Conservation (phyloP, 805 yeast genomes). For the Starmerella roubikii region DNA sequence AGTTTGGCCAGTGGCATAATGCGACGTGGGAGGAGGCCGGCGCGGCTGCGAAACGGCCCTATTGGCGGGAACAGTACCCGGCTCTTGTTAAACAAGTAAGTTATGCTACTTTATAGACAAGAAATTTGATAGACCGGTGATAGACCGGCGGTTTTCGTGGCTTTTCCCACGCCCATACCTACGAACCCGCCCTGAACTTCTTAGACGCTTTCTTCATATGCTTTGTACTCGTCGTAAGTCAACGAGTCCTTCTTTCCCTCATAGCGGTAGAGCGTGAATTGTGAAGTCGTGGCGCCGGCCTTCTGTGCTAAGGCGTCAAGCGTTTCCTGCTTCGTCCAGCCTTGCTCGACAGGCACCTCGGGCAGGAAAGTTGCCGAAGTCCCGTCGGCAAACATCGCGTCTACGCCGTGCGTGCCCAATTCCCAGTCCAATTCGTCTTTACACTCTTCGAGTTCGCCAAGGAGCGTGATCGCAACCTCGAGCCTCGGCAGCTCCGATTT, state of each 20-base stretch:
- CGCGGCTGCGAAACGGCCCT: not conserved
- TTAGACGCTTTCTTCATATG: too few species aligned
- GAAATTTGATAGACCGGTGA: not conserved
- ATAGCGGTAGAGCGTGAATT: slow-evolving; percentile 41
- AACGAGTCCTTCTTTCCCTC: slow-evolving; percentile 38
- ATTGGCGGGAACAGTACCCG: too few species aligned
- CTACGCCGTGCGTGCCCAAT: slow-evolving; percentile 71
- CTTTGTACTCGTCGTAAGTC: slow-evolving; percentile 30
- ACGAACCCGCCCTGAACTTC: too few species aligned
- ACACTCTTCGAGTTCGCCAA: slow-evolving; percentile 44
- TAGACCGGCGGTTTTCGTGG: too few species aligned
- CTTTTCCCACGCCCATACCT: too few species aligned
- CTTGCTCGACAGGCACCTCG: slow-evolving; percentile 76
- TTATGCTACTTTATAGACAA: not conserved
- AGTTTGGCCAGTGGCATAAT: slow-evolving; percentile 14
- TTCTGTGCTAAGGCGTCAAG: slow-evolving; percentile 56
- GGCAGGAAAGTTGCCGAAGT: slow-evolving; percentile 76
- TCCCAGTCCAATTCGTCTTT: slow-evolving; percentile 56
- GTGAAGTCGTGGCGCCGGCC: slow-evolving; percentile 33
- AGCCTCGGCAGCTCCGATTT: slow-evolving; percentile 40
- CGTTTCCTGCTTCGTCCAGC: slow-evolving; percentile 65
- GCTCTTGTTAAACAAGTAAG: too few species aligned
- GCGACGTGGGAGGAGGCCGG: slow-evolving; percentile 12
- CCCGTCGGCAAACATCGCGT: slow-evolving; percentile 38
- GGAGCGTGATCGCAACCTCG: slow-evolving; percentile 47